These are phyloP conservation scores for Xylaria telfairii DNA, from an alignment of 495 filamentous ascomycete species.

Conservation along the genomic window DNA sequence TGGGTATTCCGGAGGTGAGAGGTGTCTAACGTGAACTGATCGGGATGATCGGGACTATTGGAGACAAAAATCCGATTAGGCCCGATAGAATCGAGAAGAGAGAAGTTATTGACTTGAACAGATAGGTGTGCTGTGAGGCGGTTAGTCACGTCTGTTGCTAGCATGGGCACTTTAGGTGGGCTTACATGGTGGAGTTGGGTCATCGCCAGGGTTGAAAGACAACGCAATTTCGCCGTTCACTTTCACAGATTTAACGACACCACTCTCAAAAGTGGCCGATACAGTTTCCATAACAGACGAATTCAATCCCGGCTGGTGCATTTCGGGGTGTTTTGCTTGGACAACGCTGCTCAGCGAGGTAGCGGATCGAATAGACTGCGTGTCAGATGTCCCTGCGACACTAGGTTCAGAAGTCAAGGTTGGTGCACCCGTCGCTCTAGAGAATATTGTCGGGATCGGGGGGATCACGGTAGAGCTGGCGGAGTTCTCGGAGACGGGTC, in stretches of 20 bases:
- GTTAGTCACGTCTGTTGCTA: slow-evolving; percentile 12
- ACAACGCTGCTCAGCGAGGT: slow-evolving; percentile 74
- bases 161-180: not conserved
- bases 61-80: slow-evolving; percentile 90
- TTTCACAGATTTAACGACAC: slow-evolving; percentile 70
- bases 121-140: slow-evolving; percentile 56
- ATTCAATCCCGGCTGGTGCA: slow-evolving; percentile 81
- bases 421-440: slow-evolving; percentile 49
- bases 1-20: slow-evolving; percentile 70
- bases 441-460: slow-evolving; percentile 53
- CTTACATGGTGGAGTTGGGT: slow-evolving; percentile 47
- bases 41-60: slow-evolving; percentile 70
- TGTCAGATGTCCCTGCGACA: slow-evolving; percentile 69
- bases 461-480: slow-evolving; percentile 47
- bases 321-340: slow-evolving; percentile 76
- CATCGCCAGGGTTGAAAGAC: slow-evolving; percentile 71
- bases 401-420: slow-evolving; percentile 60
- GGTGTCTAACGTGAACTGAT: slow-evolving; percentile 80
- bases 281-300: slow-evolving; percentile 92
- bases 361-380: slow-evolving; percentile 87
- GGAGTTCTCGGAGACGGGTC: slow-evolving; percentile 47
- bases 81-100: slow-evolving; percentile 89
- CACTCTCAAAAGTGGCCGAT: slow-evolving; percentile 80
- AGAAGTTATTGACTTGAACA: slow-evolving; percentile 89
- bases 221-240: slow-evolving; percentile 92